Evolutionary conservation across 2,329 filamentous ascomycete species (phyloP).

Genomic region (Saccharata proteae): DNA sequence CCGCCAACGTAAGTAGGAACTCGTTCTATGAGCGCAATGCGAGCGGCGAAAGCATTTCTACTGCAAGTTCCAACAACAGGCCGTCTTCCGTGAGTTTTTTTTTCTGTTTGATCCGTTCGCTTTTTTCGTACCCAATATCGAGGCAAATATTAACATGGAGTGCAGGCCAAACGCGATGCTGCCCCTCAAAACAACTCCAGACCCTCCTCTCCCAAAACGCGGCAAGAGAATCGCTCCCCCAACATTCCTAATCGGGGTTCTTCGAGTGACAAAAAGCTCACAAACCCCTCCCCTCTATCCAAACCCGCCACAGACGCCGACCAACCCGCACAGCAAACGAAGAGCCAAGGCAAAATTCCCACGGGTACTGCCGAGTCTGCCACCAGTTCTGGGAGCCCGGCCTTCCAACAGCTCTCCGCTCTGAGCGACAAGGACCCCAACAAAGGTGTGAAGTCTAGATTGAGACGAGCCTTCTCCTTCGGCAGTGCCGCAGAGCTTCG

Average conservation of each 20-base stretch:
- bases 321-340: constrained; percentile 11
- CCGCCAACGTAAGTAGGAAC: constrained; percentile 14
- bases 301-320: constrained; percentile 28
- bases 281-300: constrained; percentile 36
- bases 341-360: constrained; percentile 8
- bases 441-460: constrained; percentile 71
- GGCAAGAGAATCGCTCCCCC: constrained; percentile 8
- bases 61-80: constrained; percentile 18
- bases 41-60: constrained; percentile 27
- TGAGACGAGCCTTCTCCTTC: constrained; percentile 90
- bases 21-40: constrained; percentile 18
- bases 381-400: constrained; percentile 45
- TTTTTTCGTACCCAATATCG: neutral
- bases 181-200: constrained; percentile 4
- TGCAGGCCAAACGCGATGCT: constrained; percentile 5
- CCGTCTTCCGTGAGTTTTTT: constrained; percentile 20
- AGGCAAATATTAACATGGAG: constrained; percentile 1
- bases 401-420: constrained; percentile 75
- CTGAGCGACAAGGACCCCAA: constrained; percentile 69
- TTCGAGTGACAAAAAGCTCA: constrained; percentile 29
- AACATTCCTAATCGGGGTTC: constrained; percentile 22
- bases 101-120: neutral
- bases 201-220: constrained; percentile 5
- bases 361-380: constrained; percentile 5
- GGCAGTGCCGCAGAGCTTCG: constrained; percentile 86